Evolutionary conservation across 768 basidiomycete genomes (phyloP).

Genomic region (Serendipita indica): DNA sequence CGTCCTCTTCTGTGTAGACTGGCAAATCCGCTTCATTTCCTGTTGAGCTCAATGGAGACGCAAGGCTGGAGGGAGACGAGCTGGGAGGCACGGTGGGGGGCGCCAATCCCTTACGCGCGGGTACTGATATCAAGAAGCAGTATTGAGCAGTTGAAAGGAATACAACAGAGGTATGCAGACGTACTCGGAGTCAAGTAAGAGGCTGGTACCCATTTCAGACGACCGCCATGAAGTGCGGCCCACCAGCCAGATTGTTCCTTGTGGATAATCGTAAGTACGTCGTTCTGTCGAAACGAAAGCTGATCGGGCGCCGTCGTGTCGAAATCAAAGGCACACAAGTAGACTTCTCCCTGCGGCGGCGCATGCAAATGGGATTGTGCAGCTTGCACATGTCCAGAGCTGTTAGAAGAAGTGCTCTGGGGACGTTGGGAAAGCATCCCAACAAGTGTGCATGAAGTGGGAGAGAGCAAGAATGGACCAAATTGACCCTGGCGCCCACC

Average conservation of each 20-base stretch:
- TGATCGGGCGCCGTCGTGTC: constrained; percentile 43
- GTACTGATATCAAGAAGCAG: too few relatives aligned
- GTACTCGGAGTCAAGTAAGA: constrained; percentile 30
- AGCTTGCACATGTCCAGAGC: too few relatives aligned
- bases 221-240: constrained; percentile 50
- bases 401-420: not conserved
- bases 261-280: constrained; percentile 52
- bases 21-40: not conserved
- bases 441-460: not conserved
- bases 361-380: too few relatives aligned
- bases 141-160: not conserved
- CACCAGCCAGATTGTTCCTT: constrained; percentile 67
- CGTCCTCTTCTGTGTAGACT: constrained; percentile 1
- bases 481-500: too few relatives aligned
- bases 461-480: too few relatives aligned
- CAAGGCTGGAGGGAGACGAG: not conserved
- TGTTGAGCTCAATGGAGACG: not conserved
- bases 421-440: not conserved
- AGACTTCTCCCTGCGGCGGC: not conserved
- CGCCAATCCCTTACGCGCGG: too few relatives aligned
- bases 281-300: constrained; percentile 47
- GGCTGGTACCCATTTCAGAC: constrained; percentile 63
- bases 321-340: constrained; percentile 53
- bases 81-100: too few relatives aligned
- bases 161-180: not conserved